Evolutionary conservation across 805 yeast species (phyloP).

Genomic region (Starmerella floris): DNA sequence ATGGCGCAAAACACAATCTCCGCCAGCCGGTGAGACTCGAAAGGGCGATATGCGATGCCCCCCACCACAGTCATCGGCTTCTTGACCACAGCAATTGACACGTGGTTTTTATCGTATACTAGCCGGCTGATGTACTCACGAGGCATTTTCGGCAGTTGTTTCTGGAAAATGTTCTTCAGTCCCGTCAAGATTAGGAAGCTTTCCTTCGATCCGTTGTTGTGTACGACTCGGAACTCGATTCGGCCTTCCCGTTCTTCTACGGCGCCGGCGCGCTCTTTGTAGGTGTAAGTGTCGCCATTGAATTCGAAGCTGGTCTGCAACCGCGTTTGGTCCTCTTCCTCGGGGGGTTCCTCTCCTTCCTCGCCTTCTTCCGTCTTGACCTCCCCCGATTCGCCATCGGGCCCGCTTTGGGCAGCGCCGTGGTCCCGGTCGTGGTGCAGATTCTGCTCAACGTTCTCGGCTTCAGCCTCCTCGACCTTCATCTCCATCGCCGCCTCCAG

Average conservation of each 20-base stretch:
- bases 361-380: constrained; percentile 21
- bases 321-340: constrained; percentile 24
- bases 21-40: constrained; percentile 79
- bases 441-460: constrained; percentile 21
- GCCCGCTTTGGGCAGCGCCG: neutral
- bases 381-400: constrained; percentile 17
- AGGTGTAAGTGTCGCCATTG: constrained; percentile 70
- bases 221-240: constrained; percentile 91
- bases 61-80: constrained; percentile 94
- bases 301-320: constrained; percentile 41
- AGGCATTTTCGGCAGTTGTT: constrained; percentile 98
- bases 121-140: constrained; percentile 87
- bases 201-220: constrained; percentile 80
- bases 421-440: constrained; percentile 1
- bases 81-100: constrained; percentile 90
- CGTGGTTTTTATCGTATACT: constrained; percentile 86
- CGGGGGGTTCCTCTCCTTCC: constrained; percentile 17
- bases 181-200: constrained; percentile 89
- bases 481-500: constrained; percentile 22
- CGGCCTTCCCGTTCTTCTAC: constrained; percentile 86
- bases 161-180: constrained; percentile 86
- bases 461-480: constrained; percentile 26
- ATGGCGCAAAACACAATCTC: constrained; percentile 98
- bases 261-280: constrained; percentile 86
- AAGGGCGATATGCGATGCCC: constrained; percentile 93